Evolutionary conservation across 192 early-diverging fungal genomes (phyloP), one percentile per base, ranked within the genome.

Genomic region (Glomus cerebriforme): DNA sequence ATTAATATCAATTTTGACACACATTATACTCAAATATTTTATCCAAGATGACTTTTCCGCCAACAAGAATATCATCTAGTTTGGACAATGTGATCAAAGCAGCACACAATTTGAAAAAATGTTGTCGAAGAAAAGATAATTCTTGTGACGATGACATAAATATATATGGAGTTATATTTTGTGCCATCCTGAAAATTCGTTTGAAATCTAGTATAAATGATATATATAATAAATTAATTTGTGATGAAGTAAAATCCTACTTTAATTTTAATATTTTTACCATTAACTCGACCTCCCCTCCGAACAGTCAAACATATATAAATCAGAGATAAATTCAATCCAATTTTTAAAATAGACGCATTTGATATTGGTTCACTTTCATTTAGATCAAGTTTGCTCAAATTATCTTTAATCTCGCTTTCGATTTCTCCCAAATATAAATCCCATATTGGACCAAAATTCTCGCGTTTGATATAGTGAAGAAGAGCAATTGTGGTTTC

Each of bases 401-500:
- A n/a, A 60, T n/a, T 27, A 70, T 81, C 1, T 26, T 82, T 80
- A 35, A 82, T 10, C 29, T 81, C 73, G 8, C 69, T 60, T n/a
- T 85, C 81, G 5, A 88, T 59, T 68, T 83, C 82, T 0, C 39
- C 64, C 19, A 90, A 49, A 35, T 87, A 75, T 69, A 88, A 82
- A 4, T 86, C 79, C 32, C 83, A 75, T 22, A 90, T 78, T n/a
- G 81, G 81, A 17, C 77, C 81, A 75, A 88, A 87, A 73, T 86
- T 80, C 32, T 88, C 84, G 54, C 82, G 74, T 62, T 84, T 82
- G 17, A 84, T 79, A 71, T 90, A 87, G 60, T 90, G 89, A 43
- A 88, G 63, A 60, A 87, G 77, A 32, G 88, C 79, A 10, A 90
- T 81, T 2, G 86, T 86, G 0, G 86, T 90, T 49, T 87, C 86